Evolutionary conservation across 192 early-diverging fungal genomes (phyloP), one percentile per base, ranked within the genome.

Genomic region (Paraglomus brasilianum): DNA sequence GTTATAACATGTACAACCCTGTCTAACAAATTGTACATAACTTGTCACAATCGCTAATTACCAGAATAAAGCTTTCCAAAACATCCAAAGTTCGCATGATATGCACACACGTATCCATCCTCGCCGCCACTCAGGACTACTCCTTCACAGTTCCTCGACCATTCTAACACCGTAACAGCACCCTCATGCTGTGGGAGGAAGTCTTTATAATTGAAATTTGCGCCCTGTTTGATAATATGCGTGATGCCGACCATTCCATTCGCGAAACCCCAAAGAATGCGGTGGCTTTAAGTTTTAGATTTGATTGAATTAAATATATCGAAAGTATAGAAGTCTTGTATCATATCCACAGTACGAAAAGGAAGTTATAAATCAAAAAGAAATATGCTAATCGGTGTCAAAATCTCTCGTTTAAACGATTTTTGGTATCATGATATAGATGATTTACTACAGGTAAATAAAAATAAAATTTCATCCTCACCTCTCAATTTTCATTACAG

Each of bases 251-350:
- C 64, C n/a, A 60, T 68, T 1, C 87, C 87, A n/a, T 75, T 46
- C 41, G 65, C 51, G 60, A 74, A 78, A 10, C 87, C 87, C 74
- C 81, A 81, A 11, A 84, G 63, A 40, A 86, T 74, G 13, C 82
- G 80, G 22, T 75, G 47, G 21, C 82, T 83, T 51, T 38, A 56
- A 46, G 14, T 13, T 8, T 1, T 69, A 51, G 9, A 36, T 52
- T 1, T 4, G n/a, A 13, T 19, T 21, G 30, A n/a, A 10, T 22
- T 70, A 39, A 36, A 55, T 60, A 6, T n/a, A 42, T 64, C 8
- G 39, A 14, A 15, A 17, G n/a, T 21, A 45, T 59, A 67, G 19
- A 47, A 14, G 62, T 21, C 14, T 66, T 22, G 21, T 30, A 45
- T 69, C 41, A 67, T 3, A 30, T 30, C n/a, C 30, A 30, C 30